Conservation (phyloP, 306 rosid genomes). For the Canavalia ensiformis region DNA sequence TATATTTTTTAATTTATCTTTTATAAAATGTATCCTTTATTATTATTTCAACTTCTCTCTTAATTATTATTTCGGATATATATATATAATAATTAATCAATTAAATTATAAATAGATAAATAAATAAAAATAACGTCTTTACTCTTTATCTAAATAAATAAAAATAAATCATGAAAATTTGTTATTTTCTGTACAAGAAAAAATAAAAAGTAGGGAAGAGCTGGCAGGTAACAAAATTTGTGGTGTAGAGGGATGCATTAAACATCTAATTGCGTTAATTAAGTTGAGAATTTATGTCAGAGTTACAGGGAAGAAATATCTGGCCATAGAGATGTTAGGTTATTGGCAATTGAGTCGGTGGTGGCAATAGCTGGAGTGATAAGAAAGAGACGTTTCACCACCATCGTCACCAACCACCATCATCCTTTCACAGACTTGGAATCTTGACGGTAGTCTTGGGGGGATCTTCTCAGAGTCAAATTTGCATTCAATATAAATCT, state of each 20-base stretch:
- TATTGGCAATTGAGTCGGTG: conserved; percentile 20
- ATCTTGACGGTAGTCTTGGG: neutral
- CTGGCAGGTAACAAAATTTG: neutral
- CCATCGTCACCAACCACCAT: neutral
- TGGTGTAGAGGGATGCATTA: neutral
- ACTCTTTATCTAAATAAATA: too few relatives aligned
- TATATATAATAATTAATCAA: too few relatives aligned
- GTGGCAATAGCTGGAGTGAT: conserved; percentile 36
- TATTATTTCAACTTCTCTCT: too few relatives aligned
- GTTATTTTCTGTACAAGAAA: neutral
- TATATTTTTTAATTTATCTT: too few relatives aligned
- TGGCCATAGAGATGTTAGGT: conserved; percentile 2
- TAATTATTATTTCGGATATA: too few relatives aligned
- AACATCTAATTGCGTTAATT: neutral
- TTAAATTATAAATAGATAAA: too few relatives aligned
- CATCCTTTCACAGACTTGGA: conserved; percentile 31
- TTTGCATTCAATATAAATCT: too few relatives aligned
- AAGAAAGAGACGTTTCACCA: conserved; percentile 39
- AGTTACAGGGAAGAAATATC: conserved; percentile 14
- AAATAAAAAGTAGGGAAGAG: too few relatives aligned
- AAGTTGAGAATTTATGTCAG: neutral
- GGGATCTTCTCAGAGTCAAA: neutral
- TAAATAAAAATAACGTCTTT: too few relatives aligned
- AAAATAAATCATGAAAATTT: too few relatives aligned
- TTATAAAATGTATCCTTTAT: too few relatives aligned